A percentile compares a stretch with the other conserved stretches of the same genome.
Conservation (phyloP, 192 early-diverging fungal genomes). For the Rhizophlyctis rosea region DNA sequence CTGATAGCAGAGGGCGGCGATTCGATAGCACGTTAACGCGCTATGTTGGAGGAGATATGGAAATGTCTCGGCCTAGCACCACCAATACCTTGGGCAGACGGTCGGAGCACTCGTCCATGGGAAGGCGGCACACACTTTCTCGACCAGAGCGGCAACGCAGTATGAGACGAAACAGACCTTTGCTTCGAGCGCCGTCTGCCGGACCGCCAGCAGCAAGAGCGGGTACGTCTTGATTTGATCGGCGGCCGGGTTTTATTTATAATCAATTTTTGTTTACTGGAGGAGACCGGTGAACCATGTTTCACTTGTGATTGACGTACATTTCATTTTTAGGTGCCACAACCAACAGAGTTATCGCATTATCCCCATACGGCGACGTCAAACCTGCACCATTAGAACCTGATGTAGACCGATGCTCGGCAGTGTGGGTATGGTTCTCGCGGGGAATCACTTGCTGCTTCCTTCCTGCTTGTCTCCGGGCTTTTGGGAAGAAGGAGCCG, state of each 20-base stretch:
- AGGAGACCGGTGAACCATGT: not conserved
- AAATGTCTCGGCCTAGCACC: too few relatives aligned
- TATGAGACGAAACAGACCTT: slow-evolving; percentile 13
- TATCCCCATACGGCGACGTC: not conserved
- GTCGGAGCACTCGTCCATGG: slow-evolving; percentile 1
- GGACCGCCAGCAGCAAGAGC: slow-evolving; percentile 28
- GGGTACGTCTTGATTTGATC: slow-evolving; percentile 8
- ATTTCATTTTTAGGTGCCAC: too few relatives aligned
- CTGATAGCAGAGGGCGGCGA: too few relatives aligned
- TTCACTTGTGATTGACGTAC: not conserved
- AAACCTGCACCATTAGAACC: not conserved
- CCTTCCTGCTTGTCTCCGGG: slow-evolving; percentile 18
- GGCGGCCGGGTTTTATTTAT: not conserved
- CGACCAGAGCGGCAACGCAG: slow-evolving; percentile 26
- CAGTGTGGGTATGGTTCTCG: slow-evolving; percentile 29
- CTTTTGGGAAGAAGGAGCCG: slow-evolving; percentile 27
- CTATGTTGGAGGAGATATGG: too few relatives aligned
- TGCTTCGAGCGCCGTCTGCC: slow-evolving; percentile 14
- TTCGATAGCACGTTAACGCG: too few relatives aligned
- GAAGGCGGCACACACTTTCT: slow-evolving; percentile 16
- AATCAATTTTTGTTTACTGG: not conserved
- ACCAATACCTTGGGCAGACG: too few relatives aligned
- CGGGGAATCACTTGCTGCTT: slow-evolving; percentile 35
- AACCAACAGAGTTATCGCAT: not conserved
- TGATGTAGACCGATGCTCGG: not conserved